Base-by-base conservation (phyloP, 768 basidiomycete species). In the Boletus coccyginus region DNA sequence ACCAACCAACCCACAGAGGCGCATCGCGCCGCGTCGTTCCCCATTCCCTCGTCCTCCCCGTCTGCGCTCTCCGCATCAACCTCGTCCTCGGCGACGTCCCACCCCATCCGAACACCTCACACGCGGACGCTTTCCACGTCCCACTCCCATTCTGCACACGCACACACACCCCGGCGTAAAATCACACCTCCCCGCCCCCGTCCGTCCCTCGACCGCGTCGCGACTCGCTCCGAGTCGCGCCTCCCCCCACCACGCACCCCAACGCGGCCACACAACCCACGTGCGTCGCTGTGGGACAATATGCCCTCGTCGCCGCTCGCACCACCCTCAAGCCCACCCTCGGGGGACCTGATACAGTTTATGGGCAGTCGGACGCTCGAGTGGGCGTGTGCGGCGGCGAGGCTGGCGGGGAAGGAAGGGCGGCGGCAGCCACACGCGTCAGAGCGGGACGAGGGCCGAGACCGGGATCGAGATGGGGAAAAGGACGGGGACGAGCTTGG, bases 291-390 rank as follows among this genome's bases (percentile, higher is more conserved):
- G 1, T 71, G 70, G 70, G 70, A 72, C 46, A 73, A 73, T 44
- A 71, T 71, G 70, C 70, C 70, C 31, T 71, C 70, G 7, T 71
- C 70, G 0, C 88, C 88, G 2, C 72, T 83, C 35, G 76, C 75
- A 7, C 59, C 69, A 5, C 70, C 70, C 14, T 61, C 60, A 5
- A 73, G 71, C n/a, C 70, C 70, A 1, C 69, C 66, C 16, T 71
- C 75, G 3, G 62, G 58, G 3, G 70, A 72, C 27, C 41, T 73
- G 14, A 38, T 71, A 42, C 71, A 71, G 32, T 72, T 70, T 33
- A 49, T 68, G 41, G 71, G 62, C 16, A 61, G 59, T 11, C 64
- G 68, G 10, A 71, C 69, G 16, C 62, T 71, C 14, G 70, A 71
- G 54, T 71, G 70, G 70, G 70, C 70, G 12, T 71, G 70, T 39